These are phyloP conservation scores for Geotrichum fermentans DNA, from an alignment of 1,139 yeast genomes.

Conservation along the genomic window DNA sequence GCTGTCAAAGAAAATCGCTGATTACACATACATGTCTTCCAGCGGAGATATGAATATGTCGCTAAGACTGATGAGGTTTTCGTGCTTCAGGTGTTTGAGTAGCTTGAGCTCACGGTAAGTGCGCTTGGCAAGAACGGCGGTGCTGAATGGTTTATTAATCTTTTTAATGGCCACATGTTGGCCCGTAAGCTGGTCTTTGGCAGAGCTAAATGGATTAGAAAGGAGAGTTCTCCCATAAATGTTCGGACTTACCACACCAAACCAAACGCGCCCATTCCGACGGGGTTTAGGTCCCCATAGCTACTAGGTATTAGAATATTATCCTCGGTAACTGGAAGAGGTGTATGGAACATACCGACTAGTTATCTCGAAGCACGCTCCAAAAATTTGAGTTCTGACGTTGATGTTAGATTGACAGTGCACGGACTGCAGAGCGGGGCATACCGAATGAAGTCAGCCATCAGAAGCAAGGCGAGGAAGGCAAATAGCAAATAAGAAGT, in stretches of 20 bases:
- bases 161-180: slow-evolving; percentile 96
- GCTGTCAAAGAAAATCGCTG: neutral
- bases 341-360: slow-evolving; percentile 35
- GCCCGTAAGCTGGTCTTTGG: slow-evolving; percentile 81
- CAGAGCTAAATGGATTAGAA: too few relatives aligned
- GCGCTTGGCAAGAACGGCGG: slow-evolving; percentile 91
- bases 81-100: slow-evolving; percentile 89
- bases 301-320: slow-evolving; percentile 38
- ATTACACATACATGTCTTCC: slow-evolving; percentile 61
- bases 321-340: neutral
- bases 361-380: slow-evolving; percentile 68
- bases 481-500: too few relatives aligned
- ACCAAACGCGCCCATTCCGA: slow-evolving; percentile 99
- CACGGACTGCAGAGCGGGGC: neutral
- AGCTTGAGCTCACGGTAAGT: slow-evolving; percentile 93
- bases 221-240: too few relatives aligned
- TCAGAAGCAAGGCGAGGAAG: too few relatives aligned
- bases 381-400: slow-evolving; percentile 48
- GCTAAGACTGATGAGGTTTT: slow-evolving; percentile 84
- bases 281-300: slow-evolving; percentile 89
- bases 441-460: neutral
- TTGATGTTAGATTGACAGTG: neutral
- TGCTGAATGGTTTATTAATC: slow-evolving; percentile 94
- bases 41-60: slow-evolving; percentile 92
- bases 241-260: slow-evolving; percentile 65